These are phyloP conservation scores for Cercospora citrullina DNA, from an alignment of 2,329 filamentous ascomycete species.

Conservation along the genomic window DNA sequence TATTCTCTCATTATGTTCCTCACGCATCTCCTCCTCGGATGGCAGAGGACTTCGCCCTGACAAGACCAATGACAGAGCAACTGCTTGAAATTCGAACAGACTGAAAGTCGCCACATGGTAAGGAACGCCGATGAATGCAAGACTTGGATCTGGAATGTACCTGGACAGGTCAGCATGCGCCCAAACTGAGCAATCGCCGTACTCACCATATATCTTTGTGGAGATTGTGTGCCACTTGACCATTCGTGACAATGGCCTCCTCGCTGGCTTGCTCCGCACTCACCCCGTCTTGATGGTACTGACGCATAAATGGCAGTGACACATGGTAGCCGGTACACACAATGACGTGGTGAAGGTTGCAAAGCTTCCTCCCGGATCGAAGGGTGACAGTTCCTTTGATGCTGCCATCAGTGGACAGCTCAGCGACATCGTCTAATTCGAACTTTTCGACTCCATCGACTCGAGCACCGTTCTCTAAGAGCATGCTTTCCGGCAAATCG, in stretches of 20 bases:
- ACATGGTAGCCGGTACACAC: conserved; percentile 70
- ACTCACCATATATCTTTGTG: conserved; percentile 74
- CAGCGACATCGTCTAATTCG: conserved; percentile 25
- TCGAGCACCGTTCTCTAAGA: conserved; percentile 56
- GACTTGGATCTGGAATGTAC: not conserved
- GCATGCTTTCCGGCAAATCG: conserved; percentile 55
- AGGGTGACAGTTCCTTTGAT: conserved; percentile 57
- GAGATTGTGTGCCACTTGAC: conserved; percentile 61
- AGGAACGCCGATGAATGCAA: conserved; percentile 55
- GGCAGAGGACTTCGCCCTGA: conserved; percentile 55
- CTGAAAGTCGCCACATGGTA: conserved; percentile 69
- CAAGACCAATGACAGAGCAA: conserved; percentile 59
- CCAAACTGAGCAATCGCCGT: conserved; percentile 65
- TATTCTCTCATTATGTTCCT: conserved; percentile 43
- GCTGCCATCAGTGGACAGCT: conserved; percentile 30
- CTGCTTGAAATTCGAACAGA: conserved; percentile 69
- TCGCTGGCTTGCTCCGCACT: conserved; percentile 52
- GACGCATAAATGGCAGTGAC: conserved; percentile 62
- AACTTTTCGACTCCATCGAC: conserved; percentile 56
- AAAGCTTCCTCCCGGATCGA: conserved; percentile 54
- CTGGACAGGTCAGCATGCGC: conserved; percentile 52
- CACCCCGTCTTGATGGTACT: conserved; percentile 51
- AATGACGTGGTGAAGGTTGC: conserved; percentile 61
- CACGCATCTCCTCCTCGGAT: conserved; percentile 43
- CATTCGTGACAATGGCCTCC: conserved; percentile 62